Evolutionary conservation across 2,329 filamentous ascomycete genomes (phyloP).

Genomic region (Aspergillus quadrilineatus): DNA sequence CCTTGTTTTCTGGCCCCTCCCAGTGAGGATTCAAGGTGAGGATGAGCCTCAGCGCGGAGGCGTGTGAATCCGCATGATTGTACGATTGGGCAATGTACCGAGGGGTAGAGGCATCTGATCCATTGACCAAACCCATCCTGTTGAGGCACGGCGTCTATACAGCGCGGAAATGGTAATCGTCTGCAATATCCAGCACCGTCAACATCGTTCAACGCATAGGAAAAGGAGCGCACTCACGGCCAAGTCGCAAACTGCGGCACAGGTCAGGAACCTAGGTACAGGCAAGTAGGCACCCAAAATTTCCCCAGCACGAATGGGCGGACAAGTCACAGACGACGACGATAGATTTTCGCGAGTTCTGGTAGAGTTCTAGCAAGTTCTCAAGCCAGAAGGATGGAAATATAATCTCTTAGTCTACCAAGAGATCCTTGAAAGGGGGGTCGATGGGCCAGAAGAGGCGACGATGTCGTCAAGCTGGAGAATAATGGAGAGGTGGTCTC

Average conservation of each 20-base stretch:
- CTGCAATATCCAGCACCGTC: not conserved
- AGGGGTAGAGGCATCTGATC: constrained; percentile 20
- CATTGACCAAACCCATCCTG: constrained; percentile 6
- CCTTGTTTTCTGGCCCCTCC: constrained; percentile 67
- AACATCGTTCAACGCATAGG: not conserved
- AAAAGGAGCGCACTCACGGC: not conserved
- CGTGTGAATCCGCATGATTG: constrained; percentile 71
- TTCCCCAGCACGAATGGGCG: not conserved
- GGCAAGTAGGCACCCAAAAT: constrained; percentile 1
- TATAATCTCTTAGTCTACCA: not conserved
- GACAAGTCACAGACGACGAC: constrained; percentile 17
- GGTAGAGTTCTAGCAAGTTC: constrained; percentile 10
- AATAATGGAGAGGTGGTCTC: constrained; percentile 15
- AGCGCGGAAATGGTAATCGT: not conserved
- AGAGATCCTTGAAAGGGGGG: not conserved
- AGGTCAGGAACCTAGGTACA: not conserved
- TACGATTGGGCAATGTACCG: constrained; percentile 72
- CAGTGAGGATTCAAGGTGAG: constrained; percentile 80
- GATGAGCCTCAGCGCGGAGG: constrained; percentile 76
- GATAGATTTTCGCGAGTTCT: constrained; percentile 6
- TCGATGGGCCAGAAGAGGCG: not conserved
- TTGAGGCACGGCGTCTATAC: not conserved
- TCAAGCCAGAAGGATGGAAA: constrained; percentile 20
- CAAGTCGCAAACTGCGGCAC: not conserved
- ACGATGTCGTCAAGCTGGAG: constrained; percentile 11